phyloP scores from a whole-genome alignment of 164 flowering plant genomes.

The Magnolia changhungtana region DNA sequence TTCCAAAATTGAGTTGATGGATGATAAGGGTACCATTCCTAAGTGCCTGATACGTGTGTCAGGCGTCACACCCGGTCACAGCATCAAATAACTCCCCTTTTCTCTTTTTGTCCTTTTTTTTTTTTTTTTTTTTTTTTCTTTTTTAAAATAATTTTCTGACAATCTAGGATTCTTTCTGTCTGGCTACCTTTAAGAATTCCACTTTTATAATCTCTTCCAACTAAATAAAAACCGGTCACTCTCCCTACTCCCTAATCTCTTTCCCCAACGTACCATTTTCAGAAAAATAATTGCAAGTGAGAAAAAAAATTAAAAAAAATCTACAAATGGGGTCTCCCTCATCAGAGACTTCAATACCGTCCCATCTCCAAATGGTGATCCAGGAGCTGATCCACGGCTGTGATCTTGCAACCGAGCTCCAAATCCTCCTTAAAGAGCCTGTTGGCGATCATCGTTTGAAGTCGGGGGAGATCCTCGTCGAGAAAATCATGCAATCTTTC shows the following conservation, averaged over 20 bases:
- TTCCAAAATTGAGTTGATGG: no score
- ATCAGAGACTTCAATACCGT: background rate
- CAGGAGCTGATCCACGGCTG: constrained; percentile 10
- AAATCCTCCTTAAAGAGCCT: background rate
- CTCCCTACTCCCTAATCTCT: background rate
- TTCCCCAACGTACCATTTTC: background rate
- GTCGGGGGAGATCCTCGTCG: background rate
- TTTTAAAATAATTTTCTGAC: no score
- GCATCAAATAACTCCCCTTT: no score
- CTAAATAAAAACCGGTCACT: background rate
- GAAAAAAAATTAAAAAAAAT: background rate
- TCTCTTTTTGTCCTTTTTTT: no score
- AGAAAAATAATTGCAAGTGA: background rate
- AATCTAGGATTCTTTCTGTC: background rate
- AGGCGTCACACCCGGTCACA: no score
- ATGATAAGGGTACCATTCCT: no score
- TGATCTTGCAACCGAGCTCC: constrained; percentile 3
- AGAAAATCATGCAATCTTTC: constrained; percentile 1
- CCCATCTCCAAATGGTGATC: background rate
- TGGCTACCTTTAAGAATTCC: background rate
- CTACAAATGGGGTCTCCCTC: background rate
- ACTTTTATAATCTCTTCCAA: background rate
- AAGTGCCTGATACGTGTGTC: no score
- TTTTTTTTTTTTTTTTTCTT: no score
- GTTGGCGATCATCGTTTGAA: background rate